Percentiles rank a stretch among this genome's conserved stretches.
These are phyloP conservation scores for Cryptococcus sp. DNA, from an alignment of 1,284 basidiomycete genomes.

Conservation along the genomic window DNA sequence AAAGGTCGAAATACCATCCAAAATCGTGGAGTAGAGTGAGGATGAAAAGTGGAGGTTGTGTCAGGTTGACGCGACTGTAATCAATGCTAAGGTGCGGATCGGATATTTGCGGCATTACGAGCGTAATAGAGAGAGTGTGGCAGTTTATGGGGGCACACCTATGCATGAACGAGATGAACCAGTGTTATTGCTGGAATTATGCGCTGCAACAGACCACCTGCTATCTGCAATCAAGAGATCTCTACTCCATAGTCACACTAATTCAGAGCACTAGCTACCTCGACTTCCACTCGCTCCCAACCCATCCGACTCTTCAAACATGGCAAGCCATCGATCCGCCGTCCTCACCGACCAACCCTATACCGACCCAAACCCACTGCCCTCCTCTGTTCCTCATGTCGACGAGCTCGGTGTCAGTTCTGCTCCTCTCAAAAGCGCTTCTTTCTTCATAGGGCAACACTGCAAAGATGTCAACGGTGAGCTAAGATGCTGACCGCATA, in stretches of 20 bases:
- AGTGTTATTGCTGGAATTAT: no score
- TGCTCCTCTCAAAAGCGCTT: slow-evolving; percentile 92
- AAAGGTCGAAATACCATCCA: slow-evolving; percentile 3
- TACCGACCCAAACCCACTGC: slow-evolving; percentile 71
- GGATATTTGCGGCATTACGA: neutral
- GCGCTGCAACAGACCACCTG: no score
- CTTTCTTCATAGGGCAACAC: slow-evolving; percentile 94
- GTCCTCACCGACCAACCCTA: slow-evolving; percentile 56
- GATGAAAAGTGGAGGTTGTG: slow-evolving; percentile 6
- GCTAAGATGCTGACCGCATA: slow-evolving; percentile 42
- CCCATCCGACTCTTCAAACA: neutral
- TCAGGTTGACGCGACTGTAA: slow-evolving; percentile 9
- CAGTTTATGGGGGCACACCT: no score
- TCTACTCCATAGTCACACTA: no score
- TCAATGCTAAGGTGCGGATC: no score
- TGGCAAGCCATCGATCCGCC: slow-evolving; percentile 29
- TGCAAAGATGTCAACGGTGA: slow-evolving; percentile 96
- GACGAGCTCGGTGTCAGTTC: slow-evolving; percentile 89
- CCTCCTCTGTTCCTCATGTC: slow-evolving; percentile 74
- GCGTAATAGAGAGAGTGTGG: no score
- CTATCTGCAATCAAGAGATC: no score
- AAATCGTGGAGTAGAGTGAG: neutral
- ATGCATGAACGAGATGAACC: no score
- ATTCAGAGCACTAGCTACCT: no score
- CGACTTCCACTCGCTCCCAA: no score